Conservation (phyloP, 495 filamentous ascomycete species). For the Lophiostoma macrostomum region DNA sequence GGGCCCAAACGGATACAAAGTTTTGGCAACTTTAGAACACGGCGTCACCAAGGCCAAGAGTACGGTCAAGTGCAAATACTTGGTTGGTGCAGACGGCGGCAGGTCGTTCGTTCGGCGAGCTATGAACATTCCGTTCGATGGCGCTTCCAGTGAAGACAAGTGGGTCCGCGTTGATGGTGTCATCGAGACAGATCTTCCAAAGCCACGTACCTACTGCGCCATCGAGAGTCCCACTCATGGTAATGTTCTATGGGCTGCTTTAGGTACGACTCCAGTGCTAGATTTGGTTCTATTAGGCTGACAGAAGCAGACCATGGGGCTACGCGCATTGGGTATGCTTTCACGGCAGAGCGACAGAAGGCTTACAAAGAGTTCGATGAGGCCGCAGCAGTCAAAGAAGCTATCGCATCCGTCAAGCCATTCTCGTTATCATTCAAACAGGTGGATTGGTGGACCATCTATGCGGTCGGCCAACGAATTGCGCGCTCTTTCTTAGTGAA, state of each 20-base stretch:
- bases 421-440: slow-evolving; percentile 46
- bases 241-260: slow-evolving; percentile 50
- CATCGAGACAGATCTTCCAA: slow-evolving; percentile 52
- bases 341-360: slow-evolving; percentile 48
- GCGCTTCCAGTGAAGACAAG: slow-evolving; percentile 45
- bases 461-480: slow-evolving; percentile 53
- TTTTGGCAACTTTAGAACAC: slow-evolving; percentile 35
- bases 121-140: slow-evolving; percentile 46
- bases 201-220: slow-evolving; percentile 45
- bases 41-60: slow-evolving; percentile 22
- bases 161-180: slow-evolving; percentile 52
- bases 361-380: slow-evolving; percentile 44
- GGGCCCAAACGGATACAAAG: slow-evolving; percentile 29
- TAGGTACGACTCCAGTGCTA: too few species aligned
- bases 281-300: too few species aligned
- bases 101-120: slow-evolving; percentile 45
- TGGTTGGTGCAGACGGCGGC: slow-evolving; percentile 51
- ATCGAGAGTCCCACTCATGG: slow-evolving; percentile 53
- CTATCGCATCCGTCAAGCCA: slow-evolving; percentile 47
- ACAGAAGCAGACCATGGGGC: slow-evolving; percentile 51
- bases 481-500: slow-evolving; percentile 46
- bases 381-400: slow-evolving; percentile 44
- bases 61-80: slow-evolving; percentile 42
- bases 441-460: slow-evolving; percentile 59
- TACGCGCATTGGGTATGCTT: slow-evolving; percentile 54